These are phyloP conservation scores for Piper longum DNA, from an alignment of 164 flowering plant species.

Conservation along the genomic window DNA sequence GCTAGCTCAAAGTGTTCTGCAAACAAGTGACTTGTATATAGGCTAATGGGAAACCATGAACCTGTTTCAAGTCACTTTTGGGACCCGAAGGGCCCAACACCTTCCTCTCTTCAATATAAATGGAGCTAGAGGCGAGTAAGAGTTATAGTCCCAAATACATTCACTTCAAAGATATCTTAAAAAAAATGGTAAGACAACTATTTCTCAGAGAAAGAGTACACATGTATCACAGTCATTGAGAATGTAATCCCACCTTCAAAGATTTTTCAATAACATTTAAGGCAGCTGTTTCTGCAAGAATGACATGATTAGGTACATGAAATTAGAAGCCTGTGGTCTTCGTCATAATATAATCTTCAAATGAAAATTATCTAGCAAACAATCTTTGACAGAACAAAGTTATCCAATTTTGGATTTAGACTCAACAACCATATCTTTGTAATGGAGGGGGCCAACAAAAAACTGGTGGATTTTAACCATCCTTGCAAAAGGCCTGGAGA, in stretches of 20 bases:
- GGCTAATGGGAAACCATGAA: no score
- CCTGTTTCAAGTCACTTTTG: no score
- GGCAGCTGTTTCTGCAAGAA: constrained; percentile 66
- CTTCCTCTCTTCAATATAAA: constrained; percentile 68
- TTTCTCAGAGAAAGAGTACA: background rate
- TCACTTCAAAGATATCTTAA: constrained; percentile 67
- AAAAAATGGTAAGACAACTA: background rate
- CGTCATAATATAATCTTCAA: background rate
- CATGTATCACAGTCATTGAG: background rate
- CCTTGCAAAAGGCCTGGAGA: no score
- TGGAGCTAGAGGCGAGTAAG: constrained; percentile 66
- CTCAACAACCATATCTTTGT: no score
- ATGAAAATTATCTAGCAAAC: background rate
- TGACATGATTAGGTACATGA: background rate
- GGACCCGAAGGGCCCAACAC: no score
- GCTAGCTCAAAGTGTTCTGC: no score
- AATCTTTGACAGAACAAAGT: no score
- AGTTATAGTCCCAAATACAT: constrained; percentile 79
- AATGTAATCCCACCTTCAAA: constrained; percentile 47
- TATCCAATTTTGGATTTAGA: no score
- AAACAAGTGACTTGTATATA: no score
- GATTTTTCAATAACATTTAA: constrained; percentile 63
- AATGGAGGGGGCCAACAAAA: no score
- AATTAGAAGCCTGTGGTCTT: background rate
- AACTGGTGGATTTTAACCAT: no score